Conservation (phyloP, 306 rosid genomes). For the Glycyrrhiza uralensis region DNA sequence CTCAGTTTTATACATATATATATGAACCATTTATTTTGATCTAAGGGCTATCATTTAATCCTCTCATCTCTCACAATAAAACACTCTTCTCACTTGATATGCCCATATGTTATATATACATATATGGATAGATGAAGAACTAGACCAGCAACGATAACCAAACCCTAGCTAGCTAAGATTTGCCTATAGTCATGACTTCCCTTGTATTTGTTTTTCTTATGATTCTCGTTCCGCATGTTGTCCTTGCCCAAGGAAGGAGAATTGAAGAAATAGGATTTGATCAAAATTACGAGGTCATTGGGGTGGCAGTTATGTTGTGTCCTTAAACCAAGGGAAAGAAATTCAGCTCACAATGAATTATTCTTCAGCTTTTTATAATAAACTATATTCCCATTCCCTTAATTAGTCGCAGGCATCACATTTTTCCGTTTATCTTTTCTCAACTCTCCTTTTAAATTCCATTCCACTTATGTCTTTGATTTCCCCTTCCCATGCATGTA, state of each 20-base stretch:
- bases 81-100: no score
- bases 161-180: background rate
- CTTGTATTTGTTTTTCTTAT: slow-evolving; percentile 2
- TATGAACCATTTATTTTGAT: no score
- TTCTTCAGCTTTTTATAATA: slow-evolving; percentile 50
- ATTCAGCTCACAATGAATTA: slow-evolving; percentile 51
- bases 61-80: no score
- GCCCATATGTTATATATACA: no score
- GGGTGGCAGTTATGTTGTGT: slow-evolving; percentile 42
- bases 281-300: slow-evolving; percentile 33
- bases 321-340: slow-evolving; percentile 35
- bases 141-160: background rate
- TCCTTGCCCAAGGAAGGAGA: slow-evolving; percentile 3
- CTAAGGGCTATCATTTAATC: no score
- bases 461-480: no score
- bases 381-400: no score
- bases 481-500: no score
- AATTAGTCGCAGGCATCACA: no score
- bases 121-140: background rate
- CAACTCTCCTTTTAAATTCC: no score
- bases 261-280: background rate
- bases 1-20: no score
- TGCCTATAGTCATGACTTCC: slow-evolving; percentile 29
- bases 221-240: background rate
- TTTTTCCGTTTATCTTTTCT: no score